Percentiles rank a stretch among this genome's conserved stretches.
Evolutionary conservation across 345 rosid genomes (phyloP).

Genomic region (Eucalyptus virginea): DNA sequence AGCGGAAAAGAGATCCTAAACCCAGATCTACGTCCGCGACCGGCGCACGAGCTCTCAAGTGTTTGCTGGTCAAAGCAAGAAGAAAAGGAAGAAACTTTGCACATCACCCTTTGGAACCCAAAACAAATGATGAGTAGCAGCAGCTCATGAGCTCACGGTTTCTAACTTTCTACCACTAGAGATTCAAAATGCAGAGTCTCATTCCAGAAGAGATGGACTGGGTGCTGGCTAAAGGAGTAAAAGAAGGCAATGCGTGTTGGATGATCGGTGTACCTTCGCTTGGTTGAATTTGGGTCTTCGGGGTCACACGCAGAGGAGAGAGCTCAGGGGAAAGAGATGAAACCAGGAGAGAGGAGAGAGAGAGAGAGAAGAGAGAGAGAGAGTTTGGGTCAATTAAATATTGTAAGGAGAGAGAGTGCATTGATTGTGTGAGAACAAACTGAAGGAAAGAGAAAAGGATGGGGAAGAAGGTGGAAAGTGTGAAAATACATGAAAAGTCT

Average conservation of each 20-base stretch:
- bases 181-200: background rate
- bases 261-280: background rate
- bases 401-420: background rate
- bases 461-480: background rate
- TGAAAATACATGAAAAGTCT: background rate
- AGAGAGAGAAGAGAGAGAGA: background rate
- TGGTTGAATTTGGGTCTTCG: background rate
- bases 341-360: background rate
- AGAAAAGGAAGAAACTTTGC: background rate
- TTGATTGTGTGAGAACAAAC: background rate
- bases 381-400: background rate
- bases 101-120: background rate
- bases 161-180: background rate
- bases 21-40: background rate
- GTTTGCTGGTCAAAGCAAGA: background rate
- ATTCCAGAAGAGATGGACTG: background rate
- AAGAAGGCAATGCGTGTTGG: background rate
- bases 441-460: background rate
- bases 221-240: background rate
- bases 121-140: background rate
- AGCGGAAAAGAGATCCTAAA: background rate
- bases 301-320: constrained; percentile 9
- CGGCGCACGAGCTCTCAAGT: background rate
- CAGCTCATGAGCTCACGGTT: background rate
- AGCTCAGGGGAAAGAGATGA: background rate